phyloP scores from a whole-genome alignment of 2,329 filamentous ascomycete genomes.

The Aspergillus brasiliensis region DNA sequence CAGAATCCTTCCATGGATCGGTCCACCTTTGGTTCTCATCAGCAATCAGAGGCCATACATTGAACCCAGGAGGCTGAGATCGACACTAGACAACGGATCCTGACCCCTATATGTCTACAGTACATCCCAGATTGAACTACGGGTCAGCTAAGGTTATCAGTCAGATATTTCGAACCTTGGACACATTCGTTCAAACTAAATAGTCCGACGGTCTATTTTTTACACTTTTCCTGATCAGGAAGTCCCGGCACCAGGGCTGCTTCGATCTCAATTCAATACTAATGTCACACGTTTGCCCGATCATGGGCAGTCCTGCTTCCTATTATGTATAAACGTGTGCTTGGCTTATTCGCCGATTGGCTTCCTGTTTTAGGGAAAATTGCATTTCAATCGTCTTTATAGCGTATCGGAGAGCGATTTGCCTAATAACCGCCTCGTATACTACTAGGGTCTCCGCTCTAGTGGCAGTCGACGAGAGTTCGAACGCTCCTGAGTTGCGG shows the following conservation, averaged over 20 bases:
- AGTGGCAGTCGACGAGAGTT: background rate
- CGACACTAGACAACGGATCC: background rate
- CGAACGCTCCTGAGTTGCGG: too few species aligned
- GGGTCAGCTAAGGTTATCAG: background rate
- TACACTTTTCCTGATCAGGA: background rate
- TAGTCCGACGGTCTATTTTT: background rate
- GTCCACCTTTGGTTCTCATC: background rate
- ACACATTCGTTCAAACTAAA: background rate
- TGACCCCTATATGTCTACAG: background rate
- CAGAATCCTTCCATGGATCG: background rate
- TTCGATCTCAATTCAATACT: background rate
- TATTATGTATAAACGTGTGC: background rate
- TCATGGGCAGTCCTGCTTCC: background rate
- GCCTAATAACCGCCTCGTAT: background rate
- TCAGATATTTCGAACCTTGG: too few species aligned
- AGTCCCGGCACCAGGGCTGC: background rate
- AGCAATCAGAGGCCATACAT: background rate
- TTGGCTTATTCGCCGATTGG: background rate
- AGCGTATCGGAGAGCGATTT: background rate
- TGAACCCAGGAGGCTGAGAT: background rate
- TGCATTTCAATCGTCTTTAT: background rate
- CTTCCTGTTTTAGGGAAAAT: background rate
- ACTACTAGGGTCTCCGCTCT: background rate
- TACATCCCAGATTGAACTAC: background rate
- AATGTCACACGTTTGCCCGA: background rate